phyloP scores from a whole-genome alignment of 129 eudicot genomes.

The Deinandra increscens region DNA sequence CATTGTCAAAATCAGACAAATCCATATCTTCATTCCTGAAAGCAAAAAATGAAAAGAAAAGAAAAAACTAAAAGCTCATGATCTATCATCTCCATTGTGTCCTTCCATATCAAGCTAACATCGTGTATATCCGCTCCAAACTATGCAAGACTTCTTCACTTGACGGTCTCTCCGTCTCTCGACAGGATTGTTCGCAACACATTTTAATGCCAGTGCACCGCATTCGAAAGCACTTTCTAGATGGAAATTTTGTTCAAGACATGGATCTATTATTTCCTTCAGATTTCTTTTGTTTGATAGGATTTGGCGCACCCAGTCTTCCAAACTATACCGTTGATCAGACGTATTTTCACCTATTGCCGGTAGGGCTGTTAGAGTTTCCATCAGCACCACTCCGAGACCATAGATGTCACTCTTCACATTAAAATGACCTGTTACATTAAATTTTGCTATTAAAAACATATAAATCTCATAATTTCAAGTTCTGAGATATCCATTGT shows the following conservation, averaged over 20 bases:
- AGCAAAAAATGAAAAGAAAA: background rate
- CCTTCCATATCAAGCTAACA: background rate
- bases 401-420: background rate
- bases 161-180: constrained; percentile 36
- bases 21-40: background rate
- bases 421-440: background rate
- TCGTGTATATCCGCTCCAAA: constrained; percentile 23
- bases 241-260: constrained; percentile 21
- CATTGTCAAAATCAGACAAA: background rate
- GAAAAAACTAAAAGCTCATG: too few relatives aligned
- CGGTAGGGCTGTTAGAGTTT: constrained; percentile 26
- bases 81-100: too few relatives aligned
- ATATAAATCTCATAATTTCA: too few relatives aligned
- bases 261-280: too few relatives aligned
- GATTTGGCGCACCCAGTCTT: constrained; percentile 20
- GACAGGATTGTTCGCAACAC: constrained; percentile 21
- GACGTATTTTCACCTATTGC: constrained; percentile 3
- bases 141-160: too few relatives aligned
- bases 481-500: too few relatives aligned
- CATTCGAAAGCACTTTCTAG: constrained; percentile 7
- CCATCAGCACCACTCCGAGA: too few relatives aligned
- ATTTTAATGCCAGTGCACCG: constrained; percentile 21
- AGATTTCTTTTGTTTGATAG: constrained; percentile 22
- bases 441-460: background rate
- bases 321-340: constrained; percentile 6